These are phyloP conservation scores for Colletotrichum phormii DNA, from an alignment of 2,329 filamentous ascomycete genomes.

Conservation along the genomic window DNA sequence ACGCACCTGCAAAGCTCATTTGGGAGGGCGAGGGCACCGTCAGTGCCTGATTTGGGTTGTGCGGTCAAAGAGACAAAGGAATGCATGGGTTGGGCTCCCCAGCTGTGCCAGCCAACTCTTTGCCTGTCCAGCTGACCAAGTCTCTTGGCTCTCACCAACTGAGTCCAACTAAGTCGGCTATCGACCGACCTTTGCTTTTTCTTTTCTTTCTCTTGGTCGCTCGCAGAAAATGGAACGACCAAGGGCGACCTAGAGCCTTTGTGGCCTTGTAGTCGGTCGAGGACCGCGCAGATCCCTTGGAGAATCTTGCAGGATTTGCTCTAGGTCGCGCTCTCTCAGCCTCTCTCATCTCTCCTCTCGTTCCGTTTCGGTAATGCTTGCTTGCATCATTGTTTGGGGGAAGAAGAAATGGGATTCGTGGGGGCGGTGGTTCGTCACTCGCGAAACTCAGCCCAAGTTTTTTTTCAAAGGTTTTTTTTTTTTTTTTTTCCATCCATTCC, in stretches of 20 bases:
- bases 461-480: too few relatives aligned
- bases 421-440: not conserved
- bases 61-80: conserved; percentile 30
- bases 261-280: not conserved
- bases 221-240: not conserved
- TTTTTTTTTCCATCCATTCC: too few relatives aligned
- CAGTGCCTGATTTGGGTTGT: conserved; percentile 13
- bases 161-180: not conserved
- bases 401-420: not conserved
- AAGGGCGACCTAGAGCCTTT: not conserved
- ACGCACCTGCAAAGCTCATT: conserved; percentile 10
- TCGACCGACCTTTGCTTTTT: not conserved
- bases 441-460: not conserved
- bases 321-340: not conserved
- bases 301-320: not conserved
- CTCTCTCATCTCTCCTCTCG: not conserved
- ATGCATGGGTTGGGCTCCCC: conserved; percentile 13
- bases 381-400: not conserved
- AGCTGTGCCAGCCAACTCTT: not conserved
- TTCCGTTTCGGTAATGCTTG: not conserved
- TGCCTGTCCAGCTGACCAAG: conserved; percentile 20
- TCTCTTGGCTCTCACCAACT: not conserved
- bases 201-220: not conserved
- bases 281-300: conserved; percentile 8
- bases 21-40: conserved; percentile 4